phyloP scores from a whole-genome alignment of 2,329 filamentous ascomycete genomes.

The Calonectria henricotiae region DNA sequence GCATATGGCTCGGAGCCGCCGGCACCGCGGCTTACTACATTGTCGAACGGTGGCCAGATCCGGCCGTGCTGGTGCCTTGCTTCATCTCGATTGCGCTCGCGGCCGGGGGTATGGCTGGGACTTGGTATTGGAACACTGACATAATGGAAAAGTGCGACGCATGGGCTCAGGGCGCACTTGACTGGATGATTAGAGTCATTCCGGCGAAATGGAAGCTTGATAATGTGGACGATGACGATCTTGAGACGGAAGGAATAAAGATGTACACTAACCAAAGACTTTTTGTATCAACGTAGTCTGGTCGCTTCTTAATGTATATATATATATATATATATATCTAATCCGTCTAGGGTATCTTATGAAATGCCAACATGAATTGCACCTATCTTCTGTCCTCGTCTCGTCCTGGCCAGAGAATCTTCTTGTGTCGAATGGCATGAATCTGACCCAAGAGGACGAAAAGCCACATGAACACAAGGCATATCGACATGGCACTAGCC shows the following conservation, averaged over 20 bases:
- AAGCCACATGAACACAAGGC: slow-evolving; percentile 49
- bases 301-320: neutral
- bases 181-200: slow-evolving; percentile 11
- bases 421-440: slow-evolving; percentile 44
- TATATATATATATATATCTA: neutral
- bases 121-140: slow-evolving; percentile 43
- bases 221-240: slow-evolving; percentile 45
- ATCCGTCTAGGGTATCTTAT: slow-evolving; percentile 18
- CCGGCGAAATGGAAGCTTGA: slow-evolving; percentile 41
- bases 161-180: neutral
- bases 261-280: slow-evolving; percentile 36
- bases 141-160: slow-evolving; percentile 13
- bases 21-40: slow-evolving; percentile 52
- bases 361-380: neutral
- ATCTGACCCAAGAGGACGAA: slow-evolving; percentile 46
- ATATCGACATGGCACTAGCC: slow-evolving; percentile 46
- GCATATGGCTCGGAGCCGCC: slow-evolving; percentile 44
- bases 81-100: slow-evolving; percentile 46
- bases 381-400: slow-evolving; percentile 46
- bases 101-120: slow-evolving; percentile 23
- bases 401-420: slow-evolving; percentile 51
- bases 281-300: neutral
- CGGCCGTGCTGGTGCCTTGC: slow-evolving; percentile 49
- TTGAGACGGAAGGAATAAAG: slow-evolving; percentile 45
- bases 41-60: slow-evolving; percentile 52